Evolutionary conservation across 2,329 filamentous ascomycete genomes (phyloP), one percentile per base, ranked within the genome.

Genomic region (Monosporascus sp.): DNA sequence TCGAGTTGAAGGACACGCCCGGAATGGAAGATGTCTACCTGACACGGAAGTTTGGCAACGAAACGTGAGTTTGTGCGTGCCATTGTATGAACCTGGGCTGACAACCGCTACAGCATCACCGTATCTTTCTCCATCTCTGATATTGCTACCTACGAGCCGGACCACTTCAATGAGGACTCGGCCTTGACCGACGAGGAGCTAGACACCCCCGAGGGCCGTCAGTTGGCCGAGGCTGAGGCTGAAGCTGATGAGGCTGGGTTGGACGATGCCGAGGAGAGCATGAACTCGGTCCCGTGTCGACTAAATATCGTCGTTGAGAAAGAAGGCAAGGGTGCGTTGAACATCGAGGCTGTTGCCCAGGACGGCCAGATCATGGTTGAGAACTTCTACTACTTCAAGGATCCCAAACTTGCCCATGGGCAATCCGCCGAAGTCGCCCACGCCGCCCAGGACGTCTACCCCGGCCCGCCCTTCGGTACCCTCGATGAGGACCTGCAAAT

Each of bases 401-500:
- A 92, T 62, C 79, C 87, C 55, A 85, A 88, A 54, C 76, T 95
- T 59, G 90, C 93, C 42, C 84, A 90, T 68, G 84, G 88, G 57
- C 78, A 86, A 65, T 85, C 80, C 49, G 85, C 90, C 59, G 90
- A 96, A 66, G 81, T 84, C 68, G 83, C 88, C 61, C 91, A 90
- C 80, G 77, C 82, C 63, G 82, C 90, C 66, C 83, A 88, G 70
- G 84, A 85, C 58, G 73, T 91, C 61, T 99, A 97, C 77, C 86
- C 89, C 42, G 94, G 94, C 52, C 94, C 94, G 56, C 89, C 90
- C 51, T 97, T 97, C 71, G 86, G 85, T 74, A 96, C 90, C 77
- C 84, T 99, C 54, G 94, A 99, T 69, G 91, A 97, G 76, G 93
- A 97, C 70, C 83, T 99, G 45, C 93, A 97, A 79, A 81, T 90